These are phyloP conservation scores for Maudiozyma saulgeensis DNA, from an alignment of 805 yeast species.

Conservation along the genomic window DNA sequence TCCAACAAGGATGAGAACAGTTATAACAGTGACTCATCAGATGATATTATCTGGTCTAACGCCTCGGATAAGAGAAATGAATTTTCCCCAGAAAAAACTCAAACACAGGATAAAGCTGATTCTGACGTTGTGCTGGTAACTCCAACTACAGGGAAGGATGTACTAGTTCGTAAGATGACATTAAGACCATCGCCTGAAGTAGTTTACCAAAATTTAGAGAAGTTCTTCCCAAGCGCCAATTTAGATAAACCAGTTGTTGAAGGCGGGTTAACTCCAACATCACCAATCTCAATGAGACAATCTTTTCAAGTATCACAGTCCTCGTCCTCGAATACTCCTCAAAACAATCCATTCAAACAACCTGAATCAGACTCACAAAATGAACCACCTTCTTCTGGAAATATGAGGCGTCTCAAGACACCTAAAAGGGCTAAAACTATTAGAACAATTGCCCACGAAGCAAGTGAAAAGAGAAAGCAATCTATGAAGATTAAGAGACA, in stretches of 20 bases:
- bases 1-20: slow-evolving; percentile 21
- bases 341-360: background rate
- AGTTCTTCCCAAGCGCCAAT: slow-evolving; percentile 85
- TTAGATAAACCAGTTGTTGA: slow-evolving; percentile 86
- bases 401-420: slow-evolving; percentile 4
- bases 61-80: background rate
- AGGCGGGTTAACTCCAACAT: slow-evolving; percentile 50
- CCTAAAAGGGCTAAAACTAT: slow-evolving; percentile 78
- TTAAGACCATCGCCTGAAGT: slow-evolving; percentile 94
- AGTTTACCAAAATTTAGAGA: slow-evolving; percentile 82
- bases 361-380: background rate
- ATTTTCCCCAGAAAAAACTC: background rate
- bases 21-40: slow-evolving; percentile 20
- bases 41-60: slow-evolving; percentile 19
- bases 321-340: background rate
- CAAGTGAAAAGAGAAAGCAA: slow-evolving; percentile 49
- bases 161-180: slow-evolving; percentile 39
- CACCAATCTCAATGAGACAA: slow-evolving; percentile 30
- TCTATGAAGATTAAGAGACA: slow-evolving; percentile 44
- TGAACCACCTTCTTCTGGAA: background rate
- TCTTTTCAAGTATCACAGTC: background rate
- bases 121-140: background rate
- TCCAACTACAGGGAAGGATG: slow-evolving; percentile 3
- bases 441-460: slow-evolving; percentile 88
- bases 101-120: background rate